These are phyloP conservation scores for Carex littledalei DNA, from an alignment of 176 grass and related monocot genomes.

Conservation along the genomic window DNA sequence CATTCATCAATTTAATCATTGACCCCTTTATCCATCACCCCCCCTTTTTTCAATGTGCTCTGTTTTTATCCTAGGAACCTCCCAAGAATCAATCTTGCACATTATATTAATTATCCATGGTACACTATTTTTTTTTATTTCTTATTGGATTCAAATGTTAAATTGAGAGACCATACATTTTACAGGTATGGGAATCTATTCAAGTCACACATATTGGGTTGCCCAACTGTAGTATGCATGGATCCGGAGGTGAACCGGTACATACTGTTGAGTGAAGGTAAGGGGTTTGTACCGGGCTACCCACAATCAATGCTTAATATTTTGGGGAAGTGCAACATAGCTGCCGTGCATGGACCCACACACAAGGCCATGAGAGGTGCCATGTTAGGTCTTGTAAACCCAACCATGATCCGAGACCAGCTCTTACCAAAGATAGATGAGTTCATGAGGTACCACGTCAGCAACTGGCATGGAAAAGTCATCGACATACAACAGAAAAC, in stretches of 20 bases:
- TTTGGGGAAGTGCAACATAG: slow-evolving; percentile 77
- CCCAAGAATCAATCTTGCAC: slow-evolving; percentile 12
- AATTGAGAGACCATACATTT: not conserved
- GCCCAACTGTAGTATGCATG: slow-evolving; percentile 96
- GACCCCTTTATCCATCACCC: not conserved
- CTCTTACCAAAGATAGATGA: slow-evolving; percentile 82
- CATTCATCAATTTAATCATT: slow-evolving; percentile 21
- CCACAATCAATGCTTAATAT: slow-evolving; percentile 96
- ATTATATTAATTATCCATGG: not conserved
- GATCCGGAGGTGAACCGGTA: slow-evolving; percentile 82
- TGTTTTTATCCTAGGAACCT: slow-evolving; percentile 5
- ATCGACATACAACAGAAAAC: slow-evolving; percentile 95
- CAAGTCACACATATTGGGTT: slow-evolving; percentile 91
- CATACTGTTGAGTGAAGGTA: slow-evolving; percentile 54
- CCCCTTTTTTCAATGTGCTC: not conserved
- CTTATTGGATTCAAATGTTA: not conserved
- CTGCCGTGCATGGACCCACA: slow-evolving; percentile 70
- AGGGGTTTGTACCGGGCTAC: slow-evolving; percentile 81
- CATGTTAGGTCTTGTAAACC: slow-evolving; percentile 61
- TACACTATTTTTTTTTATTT: not conserved
- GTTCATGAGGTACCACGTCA: slow-evolving; percentile 70
- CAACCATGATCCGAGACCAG: slow-evolving; percentile 45
- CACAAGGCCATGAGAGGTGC: slow-evolving; percentile 74
- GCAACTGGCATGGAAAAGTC: slow-evolving; percentile 38
- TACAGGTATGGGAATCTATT: slow-evolving; percentile 83